These are phyloP conservation scores for Haplographium delicatum DNA, from an alignment of 495 filamentous ascomycete species.

Conservation along the genomic window DNA sequence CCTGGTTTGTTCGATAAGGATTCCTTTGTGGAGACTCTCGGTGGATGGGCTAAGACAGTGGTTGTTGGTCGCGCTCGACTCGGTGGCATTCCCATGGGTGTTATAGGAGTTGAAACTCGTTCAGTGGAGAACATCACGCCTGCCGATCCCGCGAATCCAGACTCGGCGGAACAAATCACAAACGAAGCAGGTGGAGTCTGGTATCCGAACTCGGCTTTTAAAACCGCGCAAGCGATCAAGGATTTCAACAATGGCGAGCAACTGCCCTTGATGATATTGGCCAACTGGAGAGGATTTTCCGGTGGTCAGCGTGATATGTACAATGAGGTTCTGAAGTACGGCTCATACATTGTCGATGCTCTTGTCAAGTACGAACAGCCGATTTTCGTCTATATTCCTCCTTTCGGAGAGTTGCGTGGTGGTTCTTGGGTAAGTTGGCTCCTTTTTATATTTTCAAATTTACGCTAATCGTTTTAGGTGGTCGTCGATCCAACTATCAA, in stretches of 20 bases:
- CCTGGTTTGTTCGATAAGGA: slow-evolving; percentile 91
- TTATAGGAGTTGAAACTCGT: slow-evolving; percentile 94
- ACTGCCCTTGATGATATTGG: slow-evolving; percentile 96
- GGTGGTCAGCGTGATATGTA: slow-evolving; percentile 99
- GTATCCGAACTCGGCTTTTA: slow-evolving; percentile 99
- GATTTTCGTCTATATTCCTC: slow-evolving; percentile 97
- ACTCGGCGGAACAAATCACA: slow-evolving; percentile 90
- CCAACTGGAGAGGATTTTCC: slow-evolving; percentile 99
- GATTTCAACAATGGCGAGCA: slow-evolving; percentile 99
- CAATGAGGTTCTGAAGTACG: slow-evolving; percentile 99
- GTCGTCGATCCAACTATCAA: slow-evolving; percentile 99
- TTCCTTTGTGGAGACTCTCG: slow-evolving; percentile 94
- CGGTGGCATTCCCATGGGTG: slow-evolving; percentile 97
- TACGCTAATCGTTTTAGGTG: slow-evolving; percentile 45
- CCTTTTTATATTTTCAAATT: not conserved
- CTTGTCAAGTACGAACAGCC: slow-evolving; percentile 98
- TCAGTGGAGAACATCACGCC: slow-evolving; percentile 95
- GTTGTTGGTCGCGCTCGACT: slow-evolving; percentile 95
- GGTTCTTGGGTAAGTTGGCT: slow-evolving; percentile 77
- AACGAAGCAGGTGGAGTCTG: slow-evolving; percentile 97
- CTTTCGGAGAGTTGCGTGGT: slow-evolving; percentile 93
- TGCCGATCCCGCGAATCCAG: slow-evolving; percentile 97
- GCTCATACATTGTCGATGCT: slow-evolving; percentile 96
- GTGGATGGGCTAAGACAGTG: slow-evolving; percentile 94
- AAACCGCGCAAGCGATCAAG: slow-evolving; percentile 96